Evolutionary conservation across 345 rosid genomes (phyloP), one percentile per base, ranked within the genome.

Genomic region (Syzygium grande): DNA sequence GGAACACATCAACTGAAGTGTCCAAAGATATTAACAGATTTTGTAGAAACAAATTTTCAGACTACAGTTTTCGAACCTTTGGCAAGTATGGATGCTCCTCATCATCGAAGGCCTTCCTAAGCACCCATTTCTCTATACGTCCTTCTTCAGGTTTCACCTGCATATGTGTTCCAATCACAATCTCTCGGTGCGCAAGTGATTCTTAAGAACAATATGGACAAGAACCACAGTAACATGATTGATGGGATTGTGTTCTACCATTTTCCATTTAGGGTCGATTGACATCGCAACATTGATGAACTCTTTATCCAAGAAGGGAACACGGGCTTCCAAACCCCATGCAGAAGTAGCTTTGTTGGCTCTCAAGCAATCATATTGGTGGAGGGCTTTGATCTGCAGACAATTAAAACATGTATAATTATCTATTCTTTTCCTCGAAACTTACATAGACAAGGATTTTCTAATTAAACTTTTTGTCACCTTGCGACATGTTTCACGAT

Each of bases 271-370:
- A 65, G 99, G 99, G 88, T 95, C 99, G 1, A 97, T 93, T 80
- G 95, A 89, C 99, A 97, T 97, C 15, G 98, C 99, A 34, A 90
- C 93, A 61, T 92, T 86, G 87, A 97, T 94, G 85, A 97, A 97
- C 19, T 95, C 96, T 89, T 97, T 97, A 90, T 97, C 99, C 16
- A 97, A 91, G 89, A 97, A 97, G 77, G 99, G 99, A 46, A 97
- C 96, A 84, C 99, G 96, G 52, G 96, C 97, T 91, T 97, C 99
- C 85, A 97, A 86, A 30, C 99, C 99, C 98, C 98, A 96, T 2
- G 98, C 99, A 23, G 99, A 97, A 12, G 99, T 95, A 61, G 99
- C 16, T 90, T 97, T 97, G 94, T 97, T 96, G 54, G 99, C 99
- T 91, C 99, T 94, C 93, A 94, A 77, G 92, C 99, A 97, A 29